Conservation (phyloP, 1,139 yeast genomes). For the Yarrowia galli region DNA sequence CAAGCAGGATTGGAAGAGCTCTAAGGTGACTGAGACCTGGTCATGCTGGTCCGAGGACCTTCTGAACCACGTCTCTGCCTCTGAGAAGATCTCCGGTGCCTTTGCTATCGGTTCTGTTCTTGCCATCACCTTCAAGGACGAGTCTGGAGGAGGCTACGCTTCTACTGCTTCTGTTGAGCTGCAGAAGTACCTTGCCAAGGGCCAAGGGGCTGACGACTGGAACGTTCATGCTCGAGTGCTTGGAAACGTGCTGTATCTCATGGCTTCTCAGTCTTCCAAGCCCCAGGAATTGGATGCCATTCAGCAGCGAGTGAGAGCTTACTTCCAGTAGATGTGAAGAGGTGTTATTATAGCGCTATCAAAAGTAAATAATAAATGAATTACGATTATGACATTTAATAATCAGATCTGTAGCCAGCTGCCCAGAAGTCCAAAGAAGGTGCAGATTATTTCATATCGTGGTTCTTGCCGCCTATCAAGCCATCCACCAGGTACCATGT, state of each 20-base stretch:
- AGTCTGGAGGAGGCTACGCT: constrained; percentile 42
- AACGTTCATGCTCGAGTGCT: constrained; percentile 44
- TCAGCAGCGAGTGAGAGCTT: constrained; percentile 9
- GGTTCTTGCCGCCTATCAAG: no score
- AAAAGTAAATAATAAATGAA: neutral
- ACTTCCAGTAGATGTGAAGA: neutral
- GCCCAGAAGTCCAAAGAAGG: no score
- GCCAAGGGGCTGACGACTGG: constrained; percentile 39
- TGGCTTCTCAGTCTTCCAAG: constrained; percentile 41
- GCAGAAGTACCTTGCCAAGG: constrained; percentile 36
- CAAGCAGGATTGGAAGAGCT: constrained; percentile 41
- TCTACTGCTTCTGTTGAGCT: constrained; percentile 41
- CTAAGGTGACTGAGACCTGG: constrained; percentile 39
- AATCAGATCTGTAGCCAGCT: no score
- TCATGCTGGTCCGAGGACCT: constrained; percentile 45
- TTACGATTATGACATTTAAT: neutral
- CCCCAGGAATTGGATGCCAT: constrained; percentile 24
- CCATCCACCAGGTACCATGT: no score
- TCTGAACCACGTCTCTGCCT: constrained; percentile 42
- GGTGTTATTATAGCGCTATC: neutral
- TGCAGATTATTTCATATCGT: no score
- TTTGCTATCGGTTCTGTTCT: constrained; percentile 46
- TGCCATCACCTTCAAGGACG: constrained; percentile 45
- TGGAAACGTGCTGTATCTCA: constrained; percentile 45
- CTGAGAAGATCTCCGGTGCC: constrained; percentile 43